phyloP scores from a whole-genome alignment of 768 basidiomycete genomes.

The Mycena haematopus region DNA sequence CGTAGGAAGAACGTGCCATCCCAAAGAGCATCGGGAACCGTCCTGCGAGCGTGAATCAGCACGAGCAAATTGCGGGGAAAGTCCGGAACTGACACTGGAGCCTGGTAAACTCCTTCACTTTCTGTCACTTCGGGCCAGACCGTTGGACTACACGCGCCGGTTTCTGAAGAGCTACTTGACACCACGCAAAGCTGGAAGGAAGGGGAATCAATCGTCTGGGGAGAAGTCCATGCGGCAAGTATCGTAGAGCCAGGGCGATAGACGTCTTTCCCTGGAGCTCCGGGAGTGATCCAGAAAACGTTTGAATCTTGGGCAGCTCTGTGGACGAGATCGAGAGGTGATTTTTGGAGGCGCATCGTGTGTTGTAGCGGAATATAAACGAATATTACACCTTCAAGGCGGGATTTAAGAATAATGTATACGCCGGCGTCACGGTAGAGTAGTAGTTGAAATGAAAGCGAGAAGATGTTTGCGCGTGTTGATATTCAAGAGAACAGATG shows the following conservation, averaged over 20 bases:
- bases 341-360: not conserved
- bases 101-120: conserved; percentile 18
- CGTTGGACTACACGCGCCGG: conserved; percentile 11
- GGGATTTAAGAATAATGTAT: not conserved
- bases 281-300: conserved; percentile 22
- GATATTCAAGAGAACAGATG: too few species aligned
- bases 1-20: conserved; percentile 16
- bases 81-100: conserved; percentile 12
- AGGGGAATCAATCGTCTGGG: conserved; percentile 4
- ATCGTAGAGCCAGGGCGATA: conserved; percentile 17
- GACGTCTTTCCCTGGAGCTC: conserved; percentile 4
- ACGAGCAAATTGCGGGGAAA: not conserved
- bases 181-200: conserved; percentile 20
- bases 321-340: not conserved
- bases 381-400: not conserved
- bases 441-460: not conserved
- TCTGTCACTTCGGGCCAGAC: conserved; percentile 11
- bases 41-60: conserved; percentile 6
- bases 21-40: conserved; percentile 11
- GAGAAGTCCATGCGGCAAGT: conserved; percentile 21
- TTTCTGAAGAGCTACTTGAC: not conserved
- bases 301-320: conserved; percentile 9
- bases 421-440: conserved; percentile 20
- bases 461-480: not conserved
- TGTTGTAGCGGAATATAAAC: not conserved